Evolutionary conservation across 768 basidiomycete genomes (phyloP).

Genomic region (Postia placenta): DNA sequence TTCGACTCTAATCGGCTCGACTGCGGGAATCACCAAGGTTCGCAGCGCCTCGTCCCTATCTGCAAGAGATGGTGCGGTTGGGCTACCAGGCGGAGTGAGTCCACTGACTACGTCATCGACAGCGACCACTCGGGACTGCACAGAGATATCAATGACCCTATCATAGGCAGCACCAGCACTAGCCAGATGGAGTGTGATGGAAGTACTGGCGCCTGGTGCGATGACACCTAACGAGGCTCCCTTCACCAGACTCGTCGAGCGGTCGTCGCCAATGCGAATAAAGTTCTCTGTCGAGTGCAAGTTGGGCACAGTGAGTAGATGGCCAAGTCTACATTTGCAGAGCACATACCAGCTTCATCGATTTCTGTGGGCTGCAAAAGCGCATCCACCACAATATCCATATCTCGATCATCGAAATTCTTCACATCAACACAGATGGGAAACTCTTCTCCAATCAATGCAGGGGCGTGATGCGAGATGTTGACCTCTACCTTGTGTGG

Average conservation of each 20-base stretch:
- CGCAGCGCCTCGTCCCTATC: constrained; percentile 55
- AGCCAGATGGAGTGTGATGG: constrained; percentile 59
- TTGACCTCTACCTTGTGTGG: constrained; percentile 52
- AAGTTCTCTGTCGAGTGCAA: constrained; percentile 40
- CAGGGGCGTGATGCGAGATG: constrained; percentile 57
- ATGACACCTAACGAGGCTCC: constrained; percentile 63
- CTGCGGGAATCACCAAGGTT: constrained; percentile 60
- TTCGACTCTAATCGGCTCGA: constrained; percentile 51
- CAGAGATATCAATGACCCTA: constrained; percentile 73
- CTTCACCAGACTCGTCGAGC: constrained; percentile 70
- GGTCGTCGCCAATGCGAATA: constrained; percentile 55
- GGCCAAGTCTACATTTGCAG: neutral
- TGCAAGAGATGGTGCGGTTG: constrained; percentile 22
- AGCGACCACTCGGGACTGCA: constrained; percentile 45
- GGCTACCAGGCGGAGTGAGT: constrained; percentile 14
- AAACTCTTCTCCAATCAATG: constrained; percentile 77
- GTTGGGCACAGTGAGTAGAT: neutral
- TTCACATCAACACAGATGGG: constrained; percentile 64
- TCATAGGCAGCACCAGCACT: constrained; percentile 62
- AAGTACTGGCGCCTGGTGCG: constrained; percentile 45
- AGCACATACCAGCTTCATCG: constrained; percentile 57
- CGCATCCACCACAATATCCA: constrained; percentile 67
- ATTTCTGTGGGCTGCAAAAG: constrained; percentile 77
- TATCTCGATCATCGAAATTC: constrained; percentile 63
- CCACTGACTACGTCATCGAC: constrained; percentile 4